Evolutionary conservation across 2,329 filamentous ascomycete genomes (phyloP), one percentile per base, ranked within the genome.

Genomic region (Fonsecaea pugnacius): DNA sequence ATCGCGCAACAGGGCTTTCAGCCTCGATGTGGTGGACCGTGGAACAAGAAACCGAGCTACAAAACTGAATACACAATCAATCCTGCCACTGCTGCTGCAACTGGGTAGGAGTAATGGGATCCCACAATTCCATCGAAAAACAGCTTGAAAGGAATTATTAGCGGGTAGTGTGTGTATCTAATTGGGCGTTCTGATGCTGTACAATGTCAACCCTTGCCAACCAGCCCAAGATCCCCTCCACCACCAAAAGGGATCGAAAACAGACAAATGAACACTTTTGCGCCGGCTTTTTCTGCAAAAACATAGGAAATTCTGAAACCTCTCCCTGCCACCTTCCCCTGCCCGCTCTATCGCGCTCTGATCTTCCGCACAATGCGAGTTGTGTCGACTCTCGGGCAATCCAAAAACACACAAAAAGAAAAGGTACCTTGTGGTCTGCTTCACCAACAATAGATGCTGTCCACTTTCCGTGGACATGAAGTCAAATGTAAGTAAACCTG

Each of bases 281-380:
- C 62, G 65, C 65, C 65, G 62, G 65, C 65, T 67, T 67, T 67
- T 67, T 58, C 55, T 58, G 30, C 38, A 24, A 21, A 51, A 59
- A 64, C 65, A 67, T 64, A 64, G 54, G 62, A 62, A 55, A 64
- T 36, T 48, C 38, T 48, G 43, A 48, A 48, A 48, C 24, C 43
- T 21, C 43, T 48, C 16, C 43, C 21, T 12, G 21, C 43, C 55
- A 14, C 55, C 38, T 21, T 35, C 40, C 55, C 36, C 35, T 2
- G 36, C 35, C 53, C 35, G 35, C 53, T 48, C 53, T n/a, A 38
- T 43, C 21, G 21, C 53, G 33, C 35, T n/a, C 53, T 10, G 33
- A 38, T 40, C 35, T 16, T 30, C 35, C 33, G 27, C 53, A 10
- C 36, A 36, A 35, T 27, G n/a, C 18, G n/a, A 48, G 18, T 35